Base-by-base conservation (phyloP, 2,329 filamentous ascomycete species). In the Stagonosporopsis rhizophila region DNA sequence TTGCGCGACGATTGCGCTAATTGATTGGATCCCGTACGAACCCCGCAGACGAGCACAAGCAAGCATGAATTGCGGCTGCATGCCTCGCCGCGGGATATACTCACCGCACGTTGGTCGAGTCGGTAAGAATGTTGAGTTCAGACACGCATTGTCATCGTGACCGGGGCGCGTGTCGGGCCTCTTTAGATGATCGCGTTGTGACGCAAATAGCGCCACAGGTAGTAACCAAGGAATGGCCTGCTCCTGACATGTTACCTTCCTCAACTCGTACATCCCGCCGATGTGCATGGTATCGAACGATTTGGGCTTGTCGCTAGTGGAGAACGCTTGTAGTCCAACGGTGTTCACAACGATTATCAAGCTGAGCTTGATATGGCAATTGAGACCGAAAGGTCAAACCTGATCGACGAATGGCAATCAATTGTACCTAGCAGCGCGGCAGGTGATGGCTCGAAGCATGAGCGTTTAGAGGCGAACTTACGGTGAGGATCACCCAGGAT, bases 1-100 rank as follows among this genome's bases (percentile, higher is more conserved):
- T 39, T 44, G 30, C 38, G 15, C 49, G 22, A 37, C 34, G 55
- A 41, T 58, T 40, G 44, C 38, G 49, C 49, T 58, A 58, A 39
- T 27, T 41, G 20, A 45, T 40, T 52, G 49, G 39, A 48, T 48
- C 55, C 59, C 58, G 59, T 63, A 53, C 17, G 51, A 57, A 59
- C 59, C 58, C 57, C 60, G 61, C 63, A 58, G 54, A 59, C 62
- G 58, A 12, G 38, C 34, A 52, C 35, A 38, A 57, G 60, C 58
- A 45, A 47, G 47, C 40, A 44, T 30, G 23, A 42, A 30, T 60
- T 42, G 55, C 42, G 40, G 52, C 59, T 62, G 61, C 65, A 65
- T 68, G 60, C 55, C 48, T 60, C n/a, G 30, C 22, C 17, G 39
- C 44, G 49, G 15, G 47, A 32, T 22, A 52, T 25, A 32, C 25